These are phyloP conservation scores for Diaporthe australafricana DNA, from an alignment of 2,329 filamentous ascomycete genomes.

Conservation along the genomic window DNA sequence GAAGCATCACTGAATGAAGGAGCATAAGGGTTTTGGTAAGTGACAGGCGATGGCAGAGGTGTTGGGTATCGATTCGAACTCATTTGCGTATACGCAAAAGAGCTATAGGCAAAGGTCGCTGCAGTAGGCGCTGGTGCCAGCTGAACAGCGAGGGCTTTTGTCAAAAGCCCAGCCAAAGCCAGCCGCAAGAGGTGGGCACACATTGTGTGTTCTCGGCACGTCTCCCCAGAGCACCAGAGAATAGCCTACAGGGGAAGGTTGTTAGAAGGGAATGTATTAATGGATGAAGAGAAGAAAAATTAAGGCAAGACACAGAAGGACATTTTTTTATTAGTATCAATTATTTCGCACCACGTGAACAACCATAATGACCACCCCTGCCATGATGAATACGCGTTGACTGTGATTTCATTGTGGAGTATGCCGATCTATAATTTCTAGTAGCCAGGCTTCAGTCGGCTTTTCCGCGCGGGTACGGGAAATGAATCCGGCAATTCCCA, in stretches of 20 bases:
- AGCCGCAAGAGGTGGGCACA: no score
- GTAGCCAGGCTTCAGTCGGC: neutral
- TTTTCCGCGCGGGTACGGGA: neutral
- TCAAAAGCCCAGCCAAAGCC: neutral
- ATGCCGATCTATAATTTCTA: neutral
- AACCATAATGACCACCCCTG: neutral
- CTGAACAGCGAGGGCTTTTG: neutral
- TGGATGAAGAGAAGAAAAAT: neutral
- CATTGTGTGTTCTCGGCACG: neutral
- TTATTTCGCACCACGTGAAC: neutral
- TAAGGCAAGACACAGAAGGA: neutral
- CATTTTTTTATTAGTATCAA: no score
- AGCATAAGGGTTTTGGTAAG: neutral
- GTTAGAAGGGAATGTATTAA: no score
- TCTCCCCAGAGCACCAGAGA: neutral
- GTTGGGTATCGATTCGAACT: constrained; percentile 15
- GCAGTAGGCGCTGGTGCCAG: neutral
- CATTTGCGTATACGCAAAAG: neutral
- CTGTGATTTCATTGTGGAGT: neutral
- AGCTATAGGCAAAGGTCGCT: neutral
- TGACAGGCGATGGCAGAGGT: neutral
- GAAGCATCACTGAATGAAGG: neutral
- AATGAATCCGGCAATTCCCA: neutral
- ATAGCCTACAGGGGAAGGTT: no score
- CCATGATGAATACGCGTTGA: neutral